A percentile compares a stretch with the other conserved stretches of the same genome.
These are phyloP conservation scores for Arthrobotrys sinensis DNA, from an alignment of 2,329 filamentous ascomycete species.

Conservation along the genomic window DNA sequence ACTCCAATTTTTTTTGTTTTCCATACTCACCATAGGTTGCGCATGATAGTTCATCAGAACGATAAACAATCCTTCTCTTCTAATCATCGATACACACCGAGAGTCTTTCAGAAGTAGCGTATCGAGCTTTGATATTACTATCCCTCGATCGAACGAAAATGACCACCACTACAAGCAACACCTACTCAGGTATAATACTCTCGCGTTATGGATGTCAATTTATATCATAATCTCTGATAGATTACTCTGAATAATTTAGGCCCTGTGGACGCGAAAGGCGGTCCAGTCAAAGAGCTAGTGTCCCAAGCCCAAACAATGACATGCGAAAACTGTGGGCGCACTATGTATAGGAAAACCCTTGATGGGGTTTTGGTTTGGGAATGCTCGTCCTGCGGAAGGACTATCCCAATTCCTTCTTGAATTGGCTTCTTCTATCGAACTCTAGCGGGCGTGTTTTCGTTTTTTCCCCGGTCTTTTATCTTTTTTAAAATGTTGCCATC, in stretches of 20 bases:
- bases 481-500: not conserved
- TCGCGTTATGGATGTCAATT: not conserved
- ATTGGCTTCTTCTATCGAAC: not conserved
- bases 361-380: not conserved
- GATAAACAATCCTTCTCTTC: too few species aligned
- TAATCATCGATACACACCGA: too few species aligned
- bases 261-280: not conserved
- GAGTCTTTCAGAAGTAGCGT: too few species aligned
- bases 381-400: not conserved
- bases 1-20: too few species aligned
- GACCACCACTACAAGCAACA: not conserved
- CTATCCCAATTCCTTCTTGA: not conserved
- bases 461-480: not conserved
- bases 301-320: not conserved
- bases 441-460: not conserved
- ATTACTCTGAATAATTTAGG: not conserved
- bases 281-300: not conserved
- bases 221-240: not conserved
- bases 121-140: too few species aligned
- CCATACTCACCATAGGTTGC: too few species aligned
- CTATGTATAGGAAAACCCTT: constrained; percentile 6
- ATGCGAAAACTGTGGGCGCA: not conserved
- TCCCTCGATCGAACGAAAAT: too few species aligned
- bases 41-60: too few species aligned
- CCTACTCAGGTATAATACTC: not conserved